These are phyloP conservation scores for Ramularia endophylla DNA, from an alignment of 2,329 filamentous ascomycete genomes.

Conservation along the genomic window DNA sequence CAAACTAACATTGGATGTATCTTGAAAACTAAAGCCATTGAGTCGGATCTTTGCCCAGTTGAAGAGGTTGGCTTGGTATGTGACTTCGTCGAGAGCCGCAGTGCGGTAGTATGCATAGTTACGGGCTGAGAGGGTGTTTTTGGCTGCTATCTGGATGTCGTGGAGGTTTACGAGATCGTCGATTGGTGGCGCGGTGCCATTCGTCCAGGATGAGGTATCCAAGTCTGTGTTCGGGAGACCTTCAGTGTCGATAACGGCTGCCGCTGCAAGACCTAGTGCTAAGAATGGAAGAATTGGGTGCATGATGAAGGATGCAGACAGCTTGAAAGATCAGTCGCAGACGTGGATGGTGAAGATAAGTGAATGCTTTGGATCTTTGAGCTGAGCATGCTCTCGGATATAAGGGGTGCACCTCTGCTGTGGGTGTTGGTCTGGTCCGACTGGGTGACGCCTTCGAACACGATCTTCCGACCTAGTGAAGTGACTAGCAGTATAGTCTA, in stretches of 20 bases:
- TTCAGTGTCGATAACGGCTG: constrained; percentile 22
- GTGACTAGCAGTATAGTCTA: too few relatives aligned
- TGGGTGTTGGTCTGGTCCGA: too few relatives aligned
- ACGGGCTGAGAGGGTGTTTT: constrained; percentile 42
- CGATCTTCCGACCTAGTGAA: too few relatives aligned
- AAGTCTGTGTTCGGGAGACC: constrained; percentile 26
- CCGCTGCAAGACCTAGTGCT: constrained; percentile 8
- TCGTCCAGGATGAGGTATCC: constrained; percentile 23
- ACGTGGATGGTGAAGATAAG: too few relatives aligned
- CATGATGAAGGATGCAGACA: too few relatives aligned
- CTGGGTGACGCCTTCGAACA: too few relatives aligned
- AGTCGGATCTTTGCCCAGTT: constrained; percentile 24
- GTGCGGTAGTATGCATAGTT: constrained; percentile 29
- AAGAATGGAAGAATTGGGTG: constrained; percentile 1
- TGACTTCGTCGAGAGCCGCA: constrained; percentile 25
- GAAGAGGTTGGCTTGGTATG: constrained; percentile 25
- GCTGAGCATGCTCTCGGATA: too few relatives aligned
- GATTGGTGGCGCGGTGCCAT: constrained; percentile 21
- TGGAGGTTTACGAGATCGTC: constrained; percentile 22
- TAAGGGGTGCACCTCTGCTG: too few relatives aligned
- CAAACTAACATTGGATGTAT: constrained; percentile 20
- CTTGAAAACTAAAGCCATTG: constrained; percentile 23
- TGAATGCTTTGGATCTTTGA: too few relatives aligned
- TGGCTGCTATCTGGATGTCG: constrained; percentile 35
- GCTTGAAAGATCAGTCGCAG: too few relatives aligned